Conservation (phyloP, 331 rosid species). For the Prunus yedoensis region DNA sequence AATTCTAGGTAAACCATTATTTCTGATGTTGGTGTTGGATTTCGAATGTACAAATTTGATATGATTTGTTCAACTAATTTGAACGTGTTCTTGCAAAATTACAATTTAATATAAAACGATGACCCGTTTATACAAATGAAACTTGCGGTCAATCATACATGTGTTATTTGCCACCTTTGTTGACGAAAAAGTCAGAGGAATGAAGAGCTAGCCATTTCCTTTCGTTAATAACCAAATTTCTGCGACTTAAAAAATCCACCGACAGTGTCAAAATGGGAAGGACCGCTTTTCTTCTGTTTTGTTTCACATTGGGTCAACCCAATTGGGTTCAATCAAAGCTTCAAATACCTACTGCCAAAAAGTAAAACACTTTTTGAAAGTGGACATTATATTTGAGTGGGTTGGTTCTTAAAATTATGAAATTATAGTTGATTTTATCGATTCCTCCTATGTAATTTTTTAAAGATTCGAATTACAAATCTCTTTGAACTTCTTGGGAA, state of each 20-base stretch:
- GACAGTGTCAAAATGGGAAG: background rate
- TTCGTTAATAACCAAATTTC: background rate
- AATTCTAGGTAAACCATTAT: background rate
- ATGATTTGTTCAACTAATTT: background rate
- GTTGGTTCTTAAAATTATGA: background rate
- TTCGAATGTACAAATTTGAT: too few species aligned
- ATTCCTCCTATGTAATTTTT: too few species aligned
- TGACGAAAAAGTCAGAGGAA: background rate
- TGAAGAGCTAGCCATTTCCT: background rate
- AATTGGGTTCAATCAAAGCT: background rate
- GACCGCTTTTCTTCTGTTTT: background rate
- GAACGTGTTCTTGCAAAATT: background rate
- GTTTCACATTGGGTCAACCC: background rate
- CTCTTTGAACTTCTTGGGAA: too few species aligned
- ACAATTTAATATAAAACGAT: background rate
- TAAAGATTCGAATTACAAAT: too few species aligned
- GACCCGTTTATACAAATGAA: background rate
- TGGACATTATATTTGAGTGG: background rate
- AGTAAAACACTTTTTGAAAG: background rate
- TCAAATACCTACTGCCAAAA: too few species aligned
- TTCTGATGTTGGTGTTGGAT: background rate
- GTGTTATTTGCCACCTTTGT: background rate
- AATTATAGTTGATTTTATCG: too few species aligned
- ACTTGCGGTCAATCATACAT: background rate
- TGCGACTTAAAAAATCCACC: background rate